phyloP scores from a whole-genome alignment of 257 asterid genomes.

The Scutellaria minor region DNA sequence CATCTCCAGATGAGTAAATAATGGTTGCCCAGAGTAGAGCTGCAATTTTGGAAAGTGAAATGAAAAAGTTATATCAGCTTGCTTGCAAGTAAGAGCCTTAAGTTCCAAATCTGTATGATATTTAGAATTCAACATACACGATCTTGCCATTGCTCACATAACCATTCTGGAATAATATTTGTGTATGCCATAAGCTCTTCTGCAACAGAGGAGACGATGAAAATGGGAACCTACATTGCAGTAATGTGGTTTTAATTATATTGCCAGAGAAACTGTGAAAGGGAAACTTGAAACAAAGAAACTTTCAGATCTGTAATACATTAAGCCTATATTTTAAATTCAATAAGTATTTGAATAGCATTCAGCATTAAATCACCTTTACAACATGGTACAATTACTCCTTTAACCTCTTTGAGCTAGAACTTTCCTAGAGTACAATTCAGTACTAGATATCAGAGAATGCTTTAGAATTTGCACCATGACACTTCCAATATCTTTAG shows the following conservation, averaged over 20 bases:
- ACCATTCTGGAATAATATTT: constrained; percentile 90
- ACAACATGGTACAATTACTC: constrained; percentile 17
- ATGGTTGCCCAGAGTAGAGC: constrained; percentile 73
- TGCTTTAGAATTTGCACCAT: constrained; percentile 15
- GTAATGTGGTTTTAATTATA: constrained; percentile 8
- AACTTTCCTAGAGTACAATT: background rate
- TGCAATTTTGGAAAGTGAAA: constrained; percentile 38
- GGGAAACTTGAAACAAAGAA: constrained; percentile 16
- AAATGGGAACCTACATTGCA: constrained; percentile 74
- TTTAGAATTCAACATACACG: constrained; percentile 52
- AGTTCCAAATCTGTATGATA: constrained; percentile 13
- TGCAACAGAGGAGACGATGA: constrained; percentile 78
- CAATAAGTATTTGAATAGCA: constrained; percentile 15
- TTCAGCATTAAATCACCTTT: constrained; percentile 18
- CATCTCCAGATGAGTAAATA: constrained; percentile 70
- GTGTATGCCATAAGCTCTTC: constrained; percentile 77
- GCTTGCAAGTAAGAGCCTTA: constrained; percentile 26
- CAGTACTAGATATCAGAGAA: constrained; percentile 13
- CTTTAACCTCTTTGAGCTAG: constrained; percentile 13
- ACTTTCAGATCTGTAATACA: background rate
- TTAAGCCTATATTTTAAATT: constrained; percentile 5
- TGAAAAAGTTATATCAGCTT: constrained; percentile 10
- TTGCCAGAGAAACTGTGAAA: constrained; percentile 13
- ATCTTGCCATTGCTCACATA: constrained; percentile 66
- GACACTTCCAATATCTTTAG: background rate